Evolutionary conservation across 305 asterid species (phyloP).

Genomic region (Rubia peregrina): DNA sequence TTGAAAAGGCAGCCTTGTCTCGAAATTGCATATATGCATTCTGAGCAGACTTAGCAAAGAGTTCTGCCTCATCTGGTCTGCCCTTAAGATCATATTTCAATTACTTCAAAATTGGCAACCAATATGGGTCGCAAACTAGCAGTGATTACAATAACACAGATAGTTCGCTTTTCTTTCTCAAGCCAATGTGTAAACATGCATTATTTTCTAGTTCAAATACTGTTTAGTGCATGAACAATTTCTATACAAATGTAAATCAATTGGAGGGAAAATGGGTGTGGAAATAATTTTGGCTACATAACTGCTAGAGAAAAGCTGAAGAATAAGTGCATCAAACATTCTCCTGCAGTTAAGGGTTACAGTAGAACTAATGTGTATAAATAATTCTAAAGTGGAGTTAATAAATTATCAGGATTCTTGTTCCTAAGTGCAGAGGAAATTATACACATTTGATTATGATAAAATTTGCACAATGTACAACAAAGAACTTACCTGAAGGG

Average conservation of each 20-base stretch:
- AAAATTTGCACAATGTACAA: conserved; percentile 7
- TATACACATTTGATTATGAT: background rate
- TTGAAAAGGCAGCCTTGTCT: conserved; percentile 85
- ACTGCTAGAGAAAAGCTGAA: background rate
- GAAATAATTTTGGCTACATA: background rate
- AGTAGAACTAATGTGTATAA: background rate
- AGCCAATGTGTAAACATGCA: background rate
- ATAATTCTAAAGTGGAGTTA: background rate
- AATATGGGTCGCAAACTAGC: background rate
- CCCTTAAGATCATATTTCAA: conserved; percentile 14
- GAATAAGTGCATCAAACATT: background rate
- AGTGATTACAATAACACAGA: background rate
- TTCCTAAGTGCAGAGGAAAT: background rate
- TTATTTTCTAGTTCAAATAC: background rate
- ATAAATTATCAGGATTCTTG: background rate
- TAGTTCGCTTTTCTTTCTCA: background rate
- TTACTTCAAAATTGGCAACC: conserved; percentile 1
- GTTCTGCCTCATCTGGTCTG: conserved; percentile 84
- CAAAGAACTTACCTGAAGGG: conserved; percentile 58
- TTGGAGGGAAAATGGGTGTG: background rate
- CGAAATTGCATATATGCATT: conserved; percentile 68
- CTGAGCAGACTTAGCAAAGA: conserved; percentile 75
- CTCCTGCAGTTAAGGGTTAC: background rate
- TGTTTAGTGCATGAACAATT: background rate
- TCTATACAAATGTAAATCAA: background rate